Evolutionary conservation across 2,329 filamentous ascomycete species (phyloP), one percentile per base, ranked within the genome.

Genomic region (Penicillium sp.): DNA sequence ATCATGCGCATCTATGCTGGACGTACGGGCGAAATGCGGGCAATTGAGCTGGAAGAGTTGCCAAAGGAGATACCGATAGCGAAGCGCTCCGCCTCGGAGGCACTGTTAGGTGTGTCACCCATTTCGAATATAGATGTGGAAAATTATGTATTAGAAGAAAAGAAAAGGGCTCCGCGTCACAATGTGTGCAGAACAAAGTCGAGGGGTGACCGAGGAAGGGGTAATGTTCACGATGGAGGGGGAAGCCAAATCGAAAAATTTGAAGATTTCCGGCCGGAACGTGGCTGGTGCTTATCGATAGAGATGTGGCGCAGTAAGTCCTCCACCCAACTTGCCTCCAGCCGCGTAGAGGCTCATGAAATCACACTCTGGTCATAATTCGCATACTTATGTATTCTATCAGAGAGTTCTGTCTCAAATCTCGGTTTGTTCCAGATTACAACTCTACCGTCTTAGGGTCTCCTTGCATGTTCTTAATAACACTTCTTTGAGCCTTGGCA

Each of bases 1-100:
- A 14, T 37, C 41, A n/a, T 38, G 20, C 41, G 15, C 17, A 39
- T 48, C 22, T 54, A 22, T n/a, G 35, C 20, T 37, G 31, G 50
- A 71, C 82, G 65, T 78, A 86, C 84, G 63, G 79, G 78, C 63
- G 89, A 86, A 49, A 93, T 96, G 76, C 88, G 92, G 71, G 94
- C 94, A 80, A 99, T 97, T 62, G 92, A 97, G 82, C 92, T 96
- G 88, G 96, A 96, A 63, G 92, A 93, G 83, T 98, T 99, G 81
- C 95, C 95, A 83, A 98, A 97, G 68, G 93, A 90, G 75, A 99
- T 92, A 77, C 95, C 95, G 80, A 99, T 98, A 75, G 90, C 91
- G 72, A 84, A 83, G 71, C 84, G 80, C 77, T 85, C 82, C 37
- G 73, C 65, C 62, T 75, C 70, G 73, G 76, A 69, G 72, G 76